phyloP scores from a whole-genome alignment of 805 yeast species.

The Saturnispora gosingensis region DNA sequence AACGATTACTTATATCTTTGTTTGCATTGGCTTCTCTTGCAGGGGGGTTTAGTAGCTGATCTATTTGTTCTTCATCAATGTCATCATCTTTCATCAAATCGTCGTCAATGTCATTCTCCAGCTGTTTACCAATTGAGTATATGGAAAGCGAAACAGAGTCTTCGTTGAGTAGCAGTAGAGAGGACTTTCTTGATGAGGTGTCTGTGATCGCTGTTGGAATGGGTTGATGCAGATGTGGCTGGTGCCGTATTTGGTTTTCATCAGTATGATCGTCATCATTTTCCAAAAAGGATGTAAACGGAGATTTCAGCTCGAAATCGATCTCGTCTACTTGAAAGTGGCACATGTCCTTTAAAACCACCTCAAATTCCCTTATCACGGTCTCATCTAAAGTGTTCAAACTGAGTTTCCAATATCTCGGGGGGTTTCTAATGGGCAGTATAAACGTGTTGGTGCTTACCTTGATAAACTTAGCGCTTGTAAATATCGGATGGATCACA shows the following conservation, averaged over 20 bases:
- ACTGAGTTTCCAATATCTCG: slow-evolving; percentile 58
- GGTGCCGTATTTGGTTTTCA: neutral
- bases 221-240: slow-evolving; percentile 7
- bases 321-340: slow-evolving; percentile 9
- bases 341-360: slow-evolving; percentile 13
- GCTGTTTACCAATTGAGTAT: slow-evolving; percentile 5
- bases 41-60: neutral
- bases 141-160: slow-evolving; percentile 1
- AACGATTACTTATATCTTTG: slow-evolving; percentile 6
- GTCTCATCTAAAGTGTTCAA: slow-evolving; percentile 27
- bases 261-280: neutral
- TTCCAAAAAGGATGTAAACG: slow-evolving; percentile 9
- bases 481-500: slow-evolving; percentile 66
- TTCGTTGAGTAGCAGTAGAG: slow-evolving; percentile 4
- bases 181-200: slow-evolving; percentile 7
- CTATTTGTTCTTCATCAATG: neutral
- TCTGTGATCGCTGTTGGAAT: slow-evolving; percentile 5
- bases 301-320: slow-evolving; percentile 6
- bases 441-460: slow-evolving; percentile 41
- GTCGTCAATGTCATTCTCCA: slow-evolving; percentile 5
- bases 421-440: slow-evolving; percentile 63
- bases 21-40: neutral
- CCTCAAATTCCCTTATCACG: slow-evolving; percentile 25
- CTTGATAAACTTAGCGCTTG: slow-evolving; percentile 50
- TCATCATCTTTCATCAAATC: slow-evolving; percentile 1